Base-by-base conservation (phyloP, 208 protist genomes). In the Pavlovales sp. region DNA sequence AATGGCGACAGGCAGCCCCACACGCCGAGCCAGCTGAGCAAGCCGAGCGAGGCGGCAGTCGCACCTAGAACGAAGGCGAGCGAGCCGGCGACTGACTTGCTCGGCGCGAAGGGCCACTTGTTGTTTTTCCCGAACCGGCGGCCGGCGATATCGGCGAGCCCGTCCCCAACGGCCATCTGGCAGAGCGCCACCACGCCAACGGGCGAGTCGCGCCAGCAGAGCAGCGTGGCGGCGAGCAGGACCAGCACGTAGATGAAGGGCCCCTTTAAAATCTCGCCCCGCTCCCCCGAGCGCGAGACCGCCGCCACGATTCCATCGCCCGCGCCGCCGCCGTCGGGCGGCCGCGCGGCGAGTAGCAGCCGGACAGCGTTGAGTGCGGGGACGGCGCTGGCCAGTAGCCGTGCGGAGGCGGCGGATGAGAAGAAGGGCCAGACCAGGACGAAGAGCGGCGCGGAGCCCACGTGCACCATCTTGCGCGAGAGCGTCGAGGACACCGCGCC, bases 131-230 rank as follows among this genome's bases (percentile, higher is more conserved):
- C 82, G 28, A 86, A 37, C 30, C 57, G 32, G 36, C 82, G 44
- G 37, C 82, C 82, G 37, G 77, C 28, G 66, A 86, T 86, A 57
- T 86, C 82, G 8, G 82, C 82, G 57, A 86, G 0, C 34, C 82
- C 82, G 39, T 86, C 82, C 36, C 82, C 82, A 0, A 86, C 57
- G 26, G 82, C 82, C 82, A 86, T 86, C 82, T 86, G 82, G 14
- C 14, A 11, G 28, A 86, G 1, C 20, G 82, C 82, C 5, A 46
- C 30, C 36, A 41, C 40, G n/a, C 38, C 57, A 26, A 77, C 38
- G 38, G 22, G 40, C 46, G 57, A 42, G 18, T 10, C 5, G 57
- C 82, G 82, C 57, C 44, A 86, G 2, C 57, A 2, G 57, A 76
- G 28, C 14, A 34, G 37, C 28, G 82, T 86, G 14, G 82, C 82